Evolutionary conservation across 345 rosid genomes (phyloP).

Genomic region (Brassica nigra): DNA sequence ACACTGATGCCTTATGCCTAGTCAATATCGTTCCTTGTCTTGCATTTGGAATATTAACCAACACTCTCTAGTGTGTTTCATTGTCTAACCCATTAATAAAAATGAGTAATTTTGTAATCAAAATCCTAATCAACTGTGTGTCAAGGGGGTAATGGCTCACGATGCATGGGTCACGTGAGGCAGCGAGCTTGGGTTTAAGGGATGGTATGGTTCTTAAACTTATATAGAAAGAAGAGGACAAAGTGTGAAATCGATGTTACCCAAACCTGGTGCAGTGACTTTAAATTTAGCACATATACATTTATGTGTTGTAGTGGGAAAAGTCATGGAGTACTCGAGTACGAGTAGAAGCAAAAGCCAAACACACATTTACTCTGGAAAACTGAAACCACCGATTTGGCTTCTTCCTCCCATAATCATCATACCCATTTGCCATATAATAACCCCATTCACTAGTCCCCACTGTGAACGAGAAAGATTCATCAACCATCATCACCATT

Average conservation of each 20-base stretch:
- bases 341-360: conserved; percentile 38
- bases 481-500: conserved; percentile 29
- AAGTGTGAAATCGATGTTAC: conserved; percentile 35
- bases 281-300: conserved; percentile 5
- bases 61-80: background rate
- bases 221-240: conserved; percentile 12
- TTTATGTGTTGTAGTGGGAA: conserved; percentile 26
- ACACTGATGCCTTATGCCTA: background rate
- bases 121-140: background rate
- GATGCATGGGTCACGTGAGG: conserved; percentile 36
- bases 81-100: background rate
- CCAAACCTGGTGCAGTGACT: conserved; percentile 36
- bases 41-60: background rate
- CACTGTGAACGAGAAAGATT: conserved; percentile 28
- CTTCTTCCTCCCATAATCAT: conserved; percentile 41
- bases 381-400: conserved; percentile 44
- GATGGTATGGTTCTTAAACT: conserved; percentile 32
- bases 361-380: conserved; percentile 42
- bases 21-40: background rate
- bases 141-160: conserved; percentile 21
- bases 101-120: background rate
- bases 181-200: conserved; percentile 10
- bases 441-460: conserved; percentile 33
- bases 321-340: conserved; percentile 41
- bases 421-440: conserved; percentile 41